Base-by-base conservation (phyloP, 306 rosid genomes). In the Cotoneaster glaucophyllus region DNA sequence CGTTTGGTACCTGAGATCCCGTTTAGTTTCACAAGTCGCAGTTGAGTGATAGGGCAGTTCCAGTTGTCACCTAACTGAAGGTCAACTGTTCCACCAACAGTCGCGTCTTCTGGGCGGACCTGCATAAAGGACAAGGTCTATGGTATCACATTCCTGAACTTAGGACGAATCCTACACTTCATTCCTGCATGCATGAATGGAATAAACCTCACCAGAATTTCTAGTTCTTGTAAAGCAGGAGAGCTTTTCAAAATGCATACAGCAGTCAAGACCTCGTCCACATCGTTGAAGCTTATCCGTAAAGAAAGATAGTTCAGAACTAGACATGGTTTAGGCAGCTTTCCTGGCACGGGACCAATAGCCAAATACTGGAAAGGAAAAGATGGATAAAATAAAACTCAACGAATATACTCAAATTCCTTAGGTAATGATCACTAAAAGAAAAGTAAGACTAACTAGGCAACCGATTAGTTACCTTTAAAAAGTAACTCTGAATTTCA, bases 221-320 rank as follows among this genome's bases (percentile, higher is more conserved):
- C 91, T 52, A 85, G 70, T 28, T 84, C 91, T 65, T 77, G 90
- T 48, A 87, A 81, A 74, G 80, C 81, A 62, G 91, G 94, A 37
- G 85, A 87, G 82, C 87, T 87, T 82, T 83, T 80, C 58, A 89
- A 62, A 18, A 89, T 57, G 88, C 82, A 85, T 29, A 85, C 71
- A 69, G 88, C 83, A 78, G 90, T 73, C 57, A 83, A 82, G 73
- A 82, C 69, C 85, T 90, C 91, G 52, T 85, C 86, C 25, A 45
- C 14, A 58, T 85, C 90, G 39, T 76, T 74, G 83, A 87, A 84
- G 84, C 86, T 84, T 48, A 90, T 80, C 73, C 85, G 81, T 28
- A 86, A 8, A 17, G 91, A 90, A 70, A 90, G 92, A 68, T 69
- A 90, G 68, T 48, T 82, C 64, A 90, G 82, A 84, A 82, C 82